Evolutionary conservation across 140 eudicot genomes (phyloP), one percentile per base, ranked within the genome.

Genomic region (Ambrosia hybrid): DNA sequence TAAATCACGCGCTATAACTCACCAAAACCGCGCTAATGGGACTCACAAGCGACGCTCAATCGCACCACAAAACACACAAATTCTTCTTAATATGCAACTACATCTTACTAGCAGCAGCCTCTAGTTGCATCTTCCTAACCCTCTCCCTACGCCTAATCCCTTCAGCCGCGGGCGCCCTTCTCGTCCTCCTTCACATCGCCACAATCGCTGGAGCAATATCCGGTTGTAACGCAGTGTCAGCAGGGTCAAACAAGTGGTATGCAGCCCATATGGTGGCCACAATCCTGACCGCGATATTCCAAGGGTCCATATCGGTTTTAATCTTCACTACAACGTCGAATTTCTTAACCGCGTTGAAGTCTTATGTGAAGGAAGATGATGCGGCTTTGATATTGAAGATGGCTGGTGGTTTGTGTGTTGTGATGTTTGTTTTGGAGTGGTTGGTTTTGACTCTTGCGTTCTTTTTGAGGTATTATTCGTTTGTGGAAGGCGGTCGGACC

Each of bases 201-300:
- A 84, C 89, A 52, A 84, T 84, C 38, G 79, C 71, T 5, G 83
- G 73, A 4, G 88, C 91, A 45, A 37, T 85, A 2, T 67, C 91
- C 0, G 90, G 90, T 0, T 76, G 81, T 68, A 61, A 82, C 3
- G 85, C 91, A 1, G 82, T 83, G 34, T 16, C 73, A 6, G 49
- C 67, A 0, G 85, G 81, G 0, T 60, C 86, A 1, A 49, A 10
- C 57, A 81, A 78, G 46, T 88, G 85, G 91, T 85, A 80, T 58
- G 91, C 82, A 0, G 77, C 79, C 67, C 95, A 88, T 84, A 88
- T 88, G 91, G 73, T 79, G 5, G 71, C 85, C 11, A 77, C 91
- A 1, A 81, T 85, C 53, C 60, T 88, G 33, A 81, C 91, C 0
- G 91, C 89, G n/a, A 85, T 88, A 14, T 85, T 88, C 57, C 91